phyloP scores from a whole-genome alignment of 129 eudicot genomes.

The Artemisia tridentata region DNA sequence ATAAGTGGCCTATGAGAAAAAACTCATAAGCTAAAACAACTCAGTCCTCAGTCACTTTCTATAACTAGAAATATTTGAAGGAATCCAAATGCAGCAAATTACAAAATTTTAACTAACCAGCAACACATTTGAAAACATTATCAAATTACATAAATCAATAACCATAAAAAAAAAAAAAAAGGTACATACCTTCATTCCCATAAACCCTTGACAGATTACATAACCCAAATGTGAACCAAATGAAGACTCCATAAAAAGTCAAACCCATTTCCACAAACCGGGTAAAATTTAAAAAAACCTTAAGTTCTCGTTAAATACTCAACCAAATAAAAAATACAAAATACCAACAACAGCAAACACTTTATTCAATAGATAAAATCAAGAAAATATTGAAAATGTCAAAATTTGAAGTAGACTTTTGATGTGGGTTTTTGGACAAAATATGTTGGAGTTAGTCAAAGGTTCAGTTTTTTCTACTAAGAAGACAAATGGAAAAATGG shows the following conservation, averaged over 20 bases:
- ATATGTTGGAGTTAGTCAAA: no score
- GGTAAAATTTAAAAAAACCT: conserved; percentile 13
- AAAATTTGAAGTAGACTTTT: no score
- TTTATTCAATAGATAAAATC: no score
- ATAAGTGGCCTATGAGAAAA: no score
- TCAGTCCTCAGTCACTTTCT: no score
- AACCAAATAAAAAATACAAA: conserved; percentile 7
- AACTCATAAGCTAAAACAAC: no score
- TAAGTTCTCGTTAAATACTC: conserved; percentile 26
- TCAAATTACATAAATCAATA: conserved; percentile 2
- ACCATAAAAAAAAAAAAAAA: not conserved
- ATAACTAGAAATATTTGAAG: not conserved
- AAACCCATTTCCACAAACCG: conserved; percentile 34
- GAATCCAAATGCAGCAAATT: no score
- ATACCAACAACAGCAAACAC: not conserved
- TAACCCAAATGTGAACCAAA: conserved; percentile 36
- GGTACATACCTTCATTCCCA: conserved; percentile 45
- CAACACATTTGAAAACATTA: not conserved
- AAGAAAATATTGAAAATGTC: no score
- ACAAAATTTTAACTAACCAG: no score
- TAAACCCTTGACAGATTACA: conserved; percentile 27
- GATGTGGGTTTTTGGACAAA: no score
- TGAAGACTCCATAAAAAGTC: conserved; percentile 16
- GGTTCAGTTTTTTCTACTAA: no score
- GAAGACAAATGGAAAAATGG: no score